Percentiles rank a stretch among this genome's conserved stretches.
Evolutionary conservation across 2,329 filamentous ascomycete genomes (phyloP).

Genomic region (Capronia americana): DNA sequence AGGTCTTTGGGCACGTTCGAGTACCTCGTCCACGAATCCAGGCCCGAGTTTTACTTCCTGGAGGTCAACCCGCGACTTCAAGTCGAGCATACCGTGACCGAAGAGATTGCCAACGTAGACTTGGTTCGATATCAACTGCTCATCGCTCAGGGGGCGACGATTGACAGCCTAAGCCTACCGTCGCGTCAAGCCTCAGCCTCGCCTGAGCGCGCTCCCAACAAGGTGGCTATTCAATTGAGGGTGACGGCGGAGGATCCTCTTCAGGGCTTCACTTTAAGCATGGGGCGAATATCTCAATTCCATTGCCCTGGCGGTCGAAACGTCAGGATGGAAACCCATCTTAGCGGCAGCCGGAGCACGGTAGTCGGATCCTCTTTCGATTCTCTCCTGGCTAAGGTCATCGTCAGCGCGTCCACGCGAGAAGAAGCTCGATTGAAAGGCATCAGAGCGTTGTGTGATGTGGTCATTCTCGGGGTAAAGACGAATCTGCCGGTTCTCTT

Average conservation of each 20-base stretch:
- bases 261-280: constrained; percentile 47
- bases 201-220: constrained; percentile 40
- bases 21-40: constrained; percentile 61
- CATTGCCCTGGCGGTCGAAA: constrained; percentile 27
- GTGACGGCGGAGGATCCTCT: constrained; percentile 54
- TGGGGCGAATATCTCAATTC: constrained; percentile 42
- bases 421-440: constrained; percentile 47
- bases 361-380: constrained; percentile 55
- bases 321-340: constrained; percentile 50
- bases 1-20: constrained; percentile 68
- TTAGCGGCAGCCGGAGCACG: constrained; percentile 46
- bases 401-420: constrained; percentile 52
- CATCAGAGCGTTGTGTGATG: constrained; percentile 43
- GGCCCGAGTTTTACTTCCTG: constrained; percentile 52
- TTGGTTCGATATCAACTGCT: constrained; percentile 49
- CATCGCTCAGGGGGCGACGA: constrained; percentile 44
- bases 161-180: constrained; percentile 37
- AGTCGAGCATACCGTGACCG: constrained; percentile 58
- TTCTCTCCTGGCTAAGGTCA: constrained; percentile 56
- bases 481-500: constrained; percentile 40
- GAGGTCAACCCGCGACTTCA: constrained; percentile 59
- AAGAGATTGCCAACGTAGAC: constrained; percentile 49
- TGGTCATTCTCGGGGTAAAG: constrained; percentile 72
- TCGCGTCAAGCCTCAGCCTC: constrained; percentile 23
- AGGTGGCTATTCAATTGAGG: constrained; percentile 54